phyloP scores from a whole-genome alignment of 306 rosid species.

The Hylodesmum podocarpum region DNA sequence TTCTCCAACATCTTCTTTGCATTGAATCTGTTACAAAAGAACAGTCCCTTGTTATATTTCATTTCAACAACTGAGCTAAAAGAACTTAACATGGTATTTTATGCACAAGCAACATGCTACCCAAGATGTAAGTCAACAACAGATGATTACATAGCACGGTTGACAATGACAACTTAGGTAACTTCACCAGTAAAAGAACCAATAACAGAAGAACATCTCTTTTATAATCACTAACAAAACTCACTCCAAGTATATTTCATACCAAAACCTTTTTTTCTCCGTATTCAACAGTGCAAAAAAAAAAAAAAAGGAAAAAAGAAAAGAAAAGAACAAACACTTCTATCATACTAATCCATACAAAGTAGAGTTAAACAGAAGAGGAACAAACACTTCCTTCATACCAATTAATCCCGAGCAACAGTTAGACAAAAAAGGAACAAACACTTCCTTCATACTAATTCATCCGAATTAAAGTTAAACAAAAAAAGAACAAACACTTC shows the following conservation, averaged over 20 bases:
- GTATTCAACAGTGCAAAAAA: neutral
- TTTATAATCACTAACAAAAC: neutral
- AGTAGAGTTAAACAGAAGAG: neutral
- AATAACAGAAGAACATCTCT: neutral
- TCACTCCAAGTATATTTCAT: neutral
- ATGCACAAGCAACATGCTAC: constrained; percentile 12
- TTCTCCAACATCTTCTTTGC: constrained; percentile 72
- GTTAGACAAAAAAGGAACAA: neutral
- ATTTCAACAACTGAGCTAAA: constrained; percentile 6
- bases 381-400: neutral
- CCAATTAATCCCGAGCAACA: neutral
- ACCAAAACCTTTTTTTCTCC: neutral
- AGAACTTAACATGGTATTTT: neutral
- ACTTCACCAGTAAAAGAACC: neutral
- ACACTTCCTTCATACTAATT: neutral
- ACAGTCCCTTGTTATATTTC: constrained; percentile 15
- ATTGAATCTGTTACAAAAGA: constrained; percentile 59
- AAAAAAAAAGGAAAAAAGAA: neutral
- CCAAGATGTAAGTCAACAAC: constrained; percentile 10
- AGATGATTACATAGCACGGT: neutral
- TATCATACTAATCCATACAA: neutral
- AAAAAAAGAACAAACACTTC: neutral
- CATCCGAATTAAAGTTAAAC: neutral
- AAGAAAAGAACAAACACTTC: neutral
- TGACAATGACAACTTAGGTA: constrained; percentile 9